phyloP scores from a whole-genome alignment of 768 basidiomycete species.

The Saitozyma sp. region DNA sequence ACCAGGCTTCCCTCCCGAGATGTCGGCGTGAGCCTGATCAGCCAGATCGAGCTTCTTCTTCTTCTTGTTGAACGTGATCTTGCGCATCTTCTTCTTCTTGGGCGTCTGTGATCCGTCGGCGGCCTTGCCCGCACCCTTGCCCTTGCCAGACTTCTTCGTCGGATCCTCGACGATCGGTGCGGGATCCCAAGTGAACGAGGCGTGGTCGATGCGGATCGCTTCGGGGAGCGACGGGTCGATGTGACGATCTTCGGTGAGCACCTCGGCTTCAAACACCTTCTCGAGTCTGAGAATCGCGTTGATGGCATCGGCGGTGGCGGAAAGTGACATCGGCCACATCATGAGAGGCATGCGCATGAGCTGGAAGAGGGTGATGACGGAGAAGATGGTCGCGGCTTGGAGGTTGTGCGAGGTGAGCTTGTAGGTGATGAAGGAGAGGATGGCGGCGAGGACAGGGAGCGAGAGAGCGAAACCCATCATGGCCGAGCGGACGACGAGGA shows the following conservation, averaged over 20 bases:
- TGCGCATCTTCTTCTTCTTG: slow-evolving; percentile 21
- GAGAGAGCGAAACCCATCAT: slow-evolving; percentile 67
- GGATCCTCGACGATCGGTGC: slow-evolving; percentile 54
- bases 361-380: slow-evolving; percentile 82
- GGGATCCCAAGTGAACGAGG: slow-evolving; percentile 83
- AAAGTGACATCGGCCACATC: slow-evolving; percentile 61
- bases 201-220: slow-evolving; percentile 69
- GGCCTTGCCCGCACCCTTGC: slow-evolving; percentile 29
- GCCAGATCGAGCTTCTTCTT: slow-evolving; percentile 38
- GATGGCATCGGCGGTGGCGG: slow-evolving; percentile 77
- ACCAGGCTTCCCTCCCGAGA: slow-evolving; percentile 28
- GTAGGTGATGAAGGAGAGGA: slow-evolving; percentile 69
- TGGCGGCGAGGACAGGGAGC: slow-evolving; percentile 74
- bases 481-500: slow-evolving; percentile 63
- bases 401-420: slow-evolving; percentile 55
- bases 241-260: slow-evolving; percentile 62
- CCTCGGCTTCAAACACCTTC: slow-evolving; percentile 81
- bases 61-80: slow-evolving; percentile 36
- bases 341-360: slow-evolving; percentile 78
- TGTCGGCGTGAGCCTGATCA: slow-evolving; percentile 37
- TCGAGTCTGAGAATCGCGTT: slow-evolving; percentile 76
- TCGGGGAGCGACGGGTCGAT: slow-evolving; percentile 62
- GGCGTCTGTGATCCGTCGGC: neutral
- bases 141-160: slow-evolving; percentile 32
- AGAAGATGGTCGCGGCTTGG: slow-evolving; percentile 68